These are phyloP conservation scores for Penicillium simplicissimum DNA, from an alignment of 495 filamentous ascomycete species.

Conservation along the genomic window DNA sequence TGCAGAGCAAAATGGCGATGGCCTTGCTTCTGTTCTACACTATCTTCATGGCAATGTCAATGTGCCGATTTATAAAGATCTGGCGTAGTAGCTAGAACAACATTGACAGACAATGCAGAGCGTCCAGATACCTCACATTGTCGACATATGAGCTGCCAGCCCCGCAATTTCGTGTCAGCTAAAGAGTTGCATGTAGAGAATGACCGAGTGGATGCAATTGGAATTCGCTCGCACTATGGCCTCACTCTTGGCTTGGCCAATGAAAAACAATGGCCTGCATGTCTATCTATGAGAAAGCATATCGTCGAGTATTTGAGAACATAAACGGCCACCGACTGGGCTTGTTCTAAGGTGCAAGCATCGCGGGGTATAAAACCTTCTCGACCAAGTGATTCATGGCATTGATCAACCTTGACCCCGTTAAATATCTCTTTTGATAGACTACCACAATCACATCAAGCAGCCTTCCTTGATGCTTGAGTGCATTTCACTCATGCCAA, in stretches of 20 bases:
- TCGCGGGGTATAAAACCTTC: not conserved
- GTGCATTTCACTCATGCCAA: constrained; percentile 81
- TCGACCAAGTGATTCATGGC: not conserved
- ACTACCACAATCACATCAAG: constrained; percentile 65
- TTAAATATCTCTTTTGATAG: not conserved
- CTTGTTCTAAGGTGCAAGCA: not conserved
- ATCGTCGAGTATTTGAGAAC: not conserved
- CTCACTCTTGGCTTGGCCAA: not conserved
- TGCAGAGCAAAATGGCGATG: not conserved
- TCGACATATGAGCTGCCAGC: not conserved
- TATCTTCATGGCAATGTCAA: not conserved
- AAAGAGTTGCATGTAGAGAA: not conserved
- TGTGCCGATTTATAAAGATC: not conserved
- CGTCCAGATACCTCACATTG: not conserved
- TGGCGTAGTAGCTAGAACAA: not conserved
- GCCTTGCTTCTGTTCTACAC: not conserved
- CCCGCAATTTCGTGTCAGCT: not conserved
- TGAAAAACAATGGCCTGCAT: not conserved
- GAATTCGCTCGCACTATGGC: not conserved
- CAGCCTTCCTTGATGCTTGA: constrained; percentile 90
- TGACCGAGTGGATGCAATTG: not conserved
- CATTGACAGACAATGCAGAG: not conserved
- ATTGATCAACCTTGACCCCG: not conserved
- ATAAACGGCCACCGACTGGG: not conserved
- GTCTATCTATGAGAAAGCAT: not conserved